Evolutionary conservation across 306 rosid species (phyloP).

Genomic region (Astragalus membranaceus): DNA sequence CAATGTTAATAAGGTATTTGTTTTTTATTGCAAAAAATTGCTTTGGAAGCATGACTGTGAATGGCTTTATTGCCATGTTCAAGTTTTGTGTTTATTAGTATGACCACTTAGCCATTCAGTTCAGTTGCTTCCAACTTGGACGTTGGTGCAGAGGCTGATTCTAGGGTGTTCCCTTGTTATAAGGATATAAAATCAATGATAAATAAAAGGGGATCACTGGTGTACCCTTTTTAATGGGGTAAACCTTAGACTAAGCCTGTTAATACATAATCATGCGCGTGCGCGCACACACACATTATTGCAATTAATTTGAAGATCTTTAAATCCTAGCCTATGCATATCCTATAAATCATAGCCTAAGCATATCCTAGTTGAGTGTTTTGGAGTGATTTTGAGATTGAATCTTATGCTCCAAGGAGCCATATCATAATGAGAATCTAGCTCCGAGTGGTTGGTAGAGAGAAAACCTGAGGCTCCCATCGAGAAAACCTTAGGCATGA

Average conservation of each 20-base stretch:
- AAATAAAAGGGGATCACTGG: too few relatives aligned
- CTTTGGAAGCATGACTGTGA: neutral
- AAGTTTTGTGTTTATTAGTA: neutral
- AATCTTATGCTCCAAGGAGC: neutral
- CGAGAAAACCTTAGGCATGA: neutral
- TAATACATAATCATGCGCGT: too few relatives aligned
- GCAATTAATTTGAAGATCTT: neutral
- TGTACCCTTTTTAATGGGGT: too few relatives aligned
- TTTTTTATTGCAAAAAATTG: neutral
- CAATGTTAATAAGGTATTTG: constrained; percentile 52
- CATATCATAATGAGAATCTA: neutral
- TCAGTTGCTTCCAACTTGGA: neutral
- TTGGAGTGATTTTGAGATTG: neutral
- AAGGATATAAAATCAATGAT: too few relatives aligned
- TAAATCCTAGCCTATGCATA: too few relatives aligned
- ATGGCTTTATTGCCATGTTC: neutral
- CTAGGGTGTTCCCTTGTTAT: too few relatives aligned
- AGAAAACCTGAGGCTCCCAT: neutral
- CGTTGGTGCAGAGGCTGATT: too few relatives aligned
- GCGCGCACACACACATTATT: too few relatives aligned
- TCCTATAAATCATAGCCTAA: neutral
- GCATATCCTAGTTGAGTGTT: neutral
- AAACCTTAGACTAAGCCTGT: too few relatives aligned
- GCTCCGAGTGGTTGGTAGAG: neutral
- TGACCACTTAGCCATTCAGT: neutral